phyloP scores from a whole-genome alignment of 78 protist genomes.

The Chrysochromulina tobinii region DNA sequence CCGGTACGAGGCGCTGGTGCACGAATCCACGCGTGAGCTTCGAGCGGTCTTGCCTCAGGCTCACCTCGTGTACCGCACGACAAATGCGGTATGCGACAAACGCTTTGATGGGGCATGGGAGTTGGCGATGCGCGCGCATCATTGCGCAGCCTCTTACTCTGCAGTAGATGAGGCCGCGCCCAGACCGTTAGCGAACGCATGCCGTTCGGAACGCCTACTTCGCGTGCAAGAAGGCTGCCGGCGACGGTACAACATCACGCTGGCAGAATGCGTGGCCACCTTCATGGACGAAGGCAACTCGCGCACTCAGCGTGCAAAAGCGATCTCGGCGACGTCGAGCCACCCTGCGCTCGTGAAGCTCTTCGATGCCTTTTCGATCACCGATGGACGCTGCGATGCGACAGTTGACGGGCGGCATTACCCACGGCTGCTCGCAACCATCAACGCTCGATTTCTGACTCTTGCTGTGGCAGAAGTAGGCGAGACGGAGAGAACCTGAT shows the following conservation, averaged over 20 bases:
- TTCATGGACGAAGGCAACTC: not conserved
- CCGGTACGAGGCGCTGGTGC: not conserved
- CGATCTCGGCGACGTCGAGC: not conserved
- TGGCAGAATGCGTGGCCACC: not conserved
- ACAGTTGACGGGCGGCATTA: not conserved
- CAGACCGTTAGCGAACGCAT: not conserved
- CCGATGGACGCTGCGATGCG: not conserved
- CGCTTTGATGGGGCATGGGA: not conserved
- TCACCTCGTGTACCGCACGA: not conserved
- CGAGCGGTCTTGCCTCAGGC: not conserved
- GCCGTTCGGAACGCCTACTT: not conserved
- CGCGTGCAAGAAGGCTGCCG: not conserved
- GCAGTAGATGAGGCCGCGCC: not conserved
- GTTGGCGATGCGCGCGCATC: not conserved
- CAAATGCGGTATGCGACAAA: not conserved
- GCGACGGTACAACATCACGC: not conserved
- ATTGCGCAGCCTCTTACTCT: not conserved
- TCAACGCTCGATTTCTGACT: not conserved
- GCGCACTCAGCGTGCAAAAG: not conserved
- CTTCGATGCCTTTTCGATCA: not conserved
- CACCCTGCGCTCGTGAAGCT: not conserved
- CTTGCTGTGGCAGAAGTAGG: too few species aligned
- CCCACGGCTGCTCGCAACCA: not conserved
- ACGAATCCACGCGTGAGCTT: not conserved
- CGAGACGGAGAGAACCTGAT: too few species aligned